phyloP scores from a whole-genome alignment of 2,329 filamentous ascomycete genomes.

The Diaporthe batatas region DNA sequence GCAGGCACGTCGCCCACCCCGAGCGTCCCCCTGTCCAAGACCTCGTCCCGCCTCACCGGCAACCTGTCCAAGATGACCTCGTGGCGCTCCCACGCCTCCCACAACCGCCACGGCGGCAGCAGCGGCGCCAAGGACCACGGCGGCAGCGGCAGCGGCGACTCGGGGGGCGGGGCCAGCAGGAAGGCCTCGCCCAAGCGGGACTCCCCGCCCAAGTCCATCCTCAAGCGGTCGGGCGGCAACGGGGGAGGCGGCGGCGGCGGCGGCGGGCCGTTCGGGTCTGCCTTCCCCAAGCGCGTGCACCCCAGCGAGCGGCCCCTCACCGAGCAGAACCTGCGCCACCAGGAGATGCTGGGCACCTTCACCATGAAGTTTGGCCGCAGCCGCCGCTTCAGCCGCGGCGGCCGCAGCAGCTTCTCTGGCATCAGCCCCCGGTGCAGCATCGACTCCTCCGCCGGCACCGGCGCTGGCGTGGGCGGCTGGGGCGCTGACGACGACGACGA shows the following conservation, averaged over 20 bases:
- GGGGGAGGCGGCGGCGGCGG: neutral
- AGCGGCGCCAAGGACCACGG: neutral
- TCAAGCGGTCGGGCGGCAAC: conserved; percentile 8
- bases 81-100: conserved; percentile 32
- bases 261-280: neutral
- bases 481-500: neutral
- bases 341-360: conserved; percentile 61
- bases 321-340: conserved; percentile 60
- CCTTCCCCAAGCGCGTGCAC: conserved; percentile 48
- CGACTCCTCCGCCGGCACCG: neutral
- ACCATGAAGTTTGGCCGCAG: conserved; percentile 60
- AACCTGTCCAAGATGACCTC: conserved; percentile 34
- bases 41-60: neutral
- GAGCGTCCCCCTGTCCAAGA: neutral
- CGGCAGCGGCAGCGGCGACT: conserved; percentile 28
- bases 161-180: conserved; percentile 39
- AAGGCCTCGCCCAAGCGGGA: conserved; percentile 43
- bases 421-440: conserved; percentile 56
- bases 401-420: conserved; percentile 46
- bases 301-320: conserved; percentile 61
- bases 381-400: conserved; percentile 36
- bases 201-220: conserved; percentile 30
- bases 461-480: neutral
- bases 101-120: neutral
- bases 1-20: conserved; percentile 13